Evolutionary conservation across 2,329 filamentous ascomycete species (phyloP), one percentile per base, ranked within the genome.

Genomic region (Alternaria tenuissima): DNA sequence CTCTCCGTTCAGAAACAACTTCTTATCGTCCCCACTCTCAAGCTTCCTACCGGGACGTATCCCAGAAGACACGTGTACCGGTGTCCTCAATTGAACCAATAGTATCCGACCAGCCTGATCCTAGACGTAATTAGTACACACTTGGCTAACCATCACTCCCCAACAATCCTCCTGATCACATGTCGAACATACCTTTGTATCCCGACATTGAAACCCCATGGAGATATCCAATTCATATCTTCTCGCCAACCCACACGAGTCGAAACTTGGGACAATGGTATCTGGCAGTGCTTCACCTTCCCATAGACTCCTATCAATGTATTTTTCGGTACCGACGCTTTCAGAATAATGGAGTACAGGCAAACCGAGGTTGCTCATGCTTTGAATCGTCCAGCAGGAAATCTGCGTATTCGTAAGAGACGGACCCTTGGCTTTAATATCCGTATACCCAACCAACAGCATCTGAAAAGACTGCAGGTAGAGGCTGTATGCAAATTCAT

Each of bases 221-320:
- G 64, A 41, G 8, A 68, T 52, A 28, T 68, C 66, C 7, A 65
- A 22, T 34, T 65, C 62, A 34, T 68, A 68, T 43, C 64, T 60
- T 16, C 66, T 44, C 38, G 30, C 52, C 43, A 67, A 24, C n/a
- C 64, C 63, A 41, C 66, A 67, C 3, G 53, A 47, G 12, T 34
- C 32, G 26, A 68, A 67, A 36, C 36, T 56, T 9, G 66, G 64
- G 7, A 67, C 60, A 4, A 64, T 57, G 6, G n/a, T 56, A 5
- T 59, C 52, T 6, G 49, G 42, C 5, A 67, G 38, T 14, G 14
- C 16, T 6, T 55, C 44, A 2, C 53, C 52, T 5, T 57, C 44
- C 65, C 65, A 68, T 4, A 66, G 22, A 20, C 11, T 39, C 2
- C 18, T 28, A 20, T 59, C 48, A 34, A 64, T 57, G 2, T 49